Percentiles rank a stretch among this genome's conserved stretches.
These are phyloP conservation scores for Yamadazyma sp. DNA, from an alignment of 805 yeast genomes.

Conservation along the genomic window DNA sequence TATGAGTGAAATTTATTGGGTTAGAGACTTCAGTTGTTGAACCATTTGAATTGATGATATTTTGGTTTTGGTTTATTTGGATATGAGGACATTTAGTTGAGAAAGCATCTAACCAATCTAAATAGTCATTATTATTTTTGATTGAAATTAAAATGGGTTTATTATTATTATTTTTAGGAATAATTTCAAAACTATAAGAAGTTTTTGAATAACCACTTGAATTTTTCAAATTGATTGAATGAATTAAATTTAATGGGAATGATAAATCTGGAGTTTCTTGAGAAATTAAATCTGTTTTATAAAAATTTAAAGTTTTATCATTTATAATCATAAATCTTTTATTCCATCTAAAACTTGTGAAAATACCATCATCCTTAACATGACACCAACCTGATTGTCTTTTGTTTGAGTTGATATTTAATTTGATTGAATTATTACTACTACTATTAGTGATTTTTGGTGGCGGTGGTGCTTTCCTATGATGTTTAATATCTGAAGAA, in stretches of 20 bases:
- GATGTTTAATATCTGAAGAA: constrained; percentile 38
- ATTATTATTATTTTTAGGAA: constrained; percentile 42
- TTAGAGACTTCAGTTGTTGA: constrained; percentile 59
- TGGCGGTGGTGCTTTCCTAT: constrained; percentile 45
- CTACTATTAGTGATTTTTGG: constrained; percentile 17
- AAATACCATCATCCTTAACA: constrained; percentile 82
- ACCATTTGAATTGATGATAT: background rate
- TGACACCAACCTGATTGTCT: constrained; percentile 79
- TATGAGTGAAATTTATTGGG: constrained; percentile 93
- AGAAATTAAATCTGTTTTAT: constrained; percentile 41
- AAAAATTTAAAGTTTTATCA: constrained; percentile 72
- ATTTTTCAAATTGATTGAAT: constrained; percentile 59
- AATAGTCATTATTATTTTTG: constrained; percentile 73
- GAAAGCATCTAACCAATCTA: constrained; percentile 89
- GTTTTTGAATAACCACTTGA: constrained; percentile 34
- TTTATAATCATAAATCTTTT: constrained; percentile 76
- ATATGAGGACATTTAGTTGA: constrained; percentile 71
- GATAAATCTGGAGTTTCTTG: constrained; percentile 28
- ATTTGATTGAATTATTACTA: background rate
- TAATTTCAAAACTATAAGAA: constrained; percentile 72
- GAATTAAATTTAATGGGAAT: constrained; percentile 37
- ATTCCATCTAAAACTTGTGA: constrained; percentile 89
- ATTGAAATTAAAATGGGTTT: constrained; percentile 73
- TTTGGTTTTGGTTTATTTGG: constrained; percentile 4
- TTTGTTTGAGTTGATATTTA: constrained; percentile 22